Conservation (phyloP, 495 filamentous ascomycete genomes). For the Apodospora peruviana region DNA sequence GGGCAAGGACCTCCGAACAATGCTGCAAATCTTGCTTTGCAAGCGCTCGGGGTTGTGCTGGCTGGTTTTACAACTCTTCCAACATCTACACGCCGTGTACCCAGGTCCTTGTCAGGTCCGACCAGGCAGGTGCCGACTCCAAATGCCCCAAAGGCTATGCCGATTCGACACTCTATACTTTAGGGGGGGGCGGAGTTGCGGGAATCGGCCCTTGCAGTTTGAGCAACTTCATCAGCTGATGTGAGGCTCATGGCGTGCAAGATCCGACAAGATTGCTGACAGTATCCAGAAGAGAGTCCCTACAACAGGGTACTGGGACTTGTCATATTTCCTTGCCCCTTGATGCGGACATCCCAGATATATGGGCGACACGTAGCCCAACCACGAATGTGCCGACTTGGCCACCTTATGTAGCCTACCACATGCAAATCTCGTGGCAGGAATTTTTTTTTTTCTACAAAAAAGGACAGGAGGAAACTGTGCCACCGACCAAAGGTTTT, state of each 20-base stretch:
- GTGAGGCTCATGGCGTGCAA: not conserved
- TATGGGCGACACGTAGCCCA: too few species aligned
- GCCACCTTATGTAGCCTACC: too few species aligned
- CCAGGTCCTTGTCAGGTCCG: slow-evolving; percentile 3
- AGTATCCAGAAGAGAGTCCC: too few species aligned
- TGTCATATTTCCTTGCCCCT: too few species aligned
- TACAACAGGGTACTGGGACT: too few species aligned
- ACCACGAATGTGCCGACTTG: too few species aligned
- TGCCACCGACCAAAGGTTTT: too few species aligned
- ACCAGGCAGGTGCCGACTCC: not conserved
- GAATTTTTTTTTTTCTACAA: too few species aligned
- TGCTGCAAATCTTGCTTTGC: slow-evolving; percentile 18
- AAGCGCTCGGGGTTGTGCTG: slow-evolving; percentile 11
- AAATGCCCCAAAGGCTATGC: slow-evolving; percentile 14
- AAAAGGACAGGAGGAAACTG: too few species aligned
- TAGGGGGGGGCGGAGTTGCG: not conserved
- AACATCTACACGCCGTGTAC: slow-evolving; percentile 19
- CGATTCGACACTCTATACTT: slow-evolving; percentile 1
- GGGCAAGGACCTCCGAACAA: slow-evolving; percentile 5
- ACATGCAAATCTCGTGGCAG: too few species aligned
- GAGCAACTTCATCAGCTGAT: not conserved
- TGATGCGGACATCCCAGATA: too few species aligned
- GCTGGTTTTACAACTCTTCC: slow-evolving; percentile 15
- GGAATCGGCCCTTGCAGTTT: slow-evolving; percentile 17
- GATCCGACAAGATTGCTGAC: too few species aligned